phyloP scores from a whole-genome alignment of 192 early-diverging fungal genomes.

The Borealophlyctis nickersoniae region DNA sequence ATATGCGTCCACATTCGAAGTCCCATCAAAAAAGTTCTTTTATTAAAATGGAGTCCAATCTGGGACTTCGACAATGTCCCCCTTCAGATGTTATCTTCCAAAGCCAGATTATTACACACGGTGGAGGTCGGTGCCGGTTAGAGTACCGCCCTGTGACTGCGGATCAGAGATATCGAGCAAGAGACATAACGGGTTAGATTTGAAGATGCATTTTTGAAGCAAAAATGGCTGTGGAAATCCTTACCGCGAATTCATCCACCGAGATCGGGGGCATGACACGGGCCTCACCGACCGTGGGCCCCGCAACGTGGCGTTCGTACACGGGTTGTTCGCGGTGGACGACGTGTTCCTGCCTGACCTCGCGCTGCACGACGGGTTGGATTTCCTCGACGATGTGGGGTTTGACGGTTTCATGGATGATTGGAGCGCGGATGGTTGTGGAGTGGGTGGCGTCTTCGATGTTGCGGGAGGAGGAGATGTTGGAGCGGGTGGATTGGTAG shows the following conservation, averaged over 20 bases:
- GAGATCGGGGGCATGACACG: neutral
- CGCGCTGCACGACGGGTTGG: neutral
- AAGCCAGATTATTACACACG: no score
- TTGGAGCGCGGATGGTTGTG: neutral
- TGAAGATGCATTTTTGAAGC: neutral
- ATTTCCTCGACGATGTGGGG: neutral
- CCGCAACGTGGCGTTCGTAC: neutral
- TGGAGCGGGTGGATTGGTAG: no score
- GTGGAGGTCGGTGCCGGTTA: neutral
- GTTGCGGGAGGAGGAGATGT: no score
- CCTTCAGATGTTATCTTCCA: no score
- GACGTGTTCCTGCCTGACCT: neutral
- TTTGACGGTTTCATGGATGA: neutral
- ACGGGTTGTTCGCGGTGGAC: neutral
- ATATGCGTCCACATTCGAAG: no score
- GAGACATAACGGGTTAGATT: neutral
- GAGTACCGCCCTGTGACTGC: neutral
- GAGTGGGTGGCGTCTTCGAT: neutral
- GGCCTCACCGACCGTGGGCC: neutral
- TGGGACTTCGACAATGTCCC: no score
- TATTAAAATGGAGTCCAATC: no score
- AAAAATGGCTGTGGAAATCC: neutral
- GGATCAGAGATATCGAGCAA: neutral
- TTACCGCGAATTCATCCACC: neutral
- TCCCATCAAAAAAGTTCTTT: no score